These are phyloP conservation scores for Pseudoscleropodium purum DNA, from an alignment of 225 moss, liverwort and hornwort species.

Conservation along the genomic window DNA sequence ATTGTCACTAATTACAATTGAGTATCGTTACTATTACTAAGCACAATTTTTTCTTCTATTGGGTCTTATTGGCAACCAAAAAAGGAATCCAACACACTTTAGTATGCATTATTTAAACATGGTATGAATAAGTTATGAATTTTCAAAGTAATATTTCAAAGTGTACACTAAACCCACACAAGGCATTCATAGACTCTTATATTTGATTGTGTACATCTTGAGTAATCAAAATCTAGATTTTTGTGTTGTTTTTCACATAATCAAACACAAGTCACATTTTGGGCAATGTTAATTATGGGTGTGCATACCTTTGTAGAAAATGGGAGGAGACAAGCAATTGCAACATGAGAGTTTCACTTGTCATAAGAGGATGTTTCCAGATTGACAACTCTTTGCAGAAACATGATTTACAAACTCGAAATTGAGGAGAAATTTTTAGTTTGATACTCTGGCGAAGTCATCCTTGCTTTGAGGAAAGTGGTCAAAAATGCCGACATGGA, in stretches of 20 bases:
- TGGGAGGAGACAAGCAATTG: not conserved
- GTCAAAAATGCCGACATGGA: not conserved
- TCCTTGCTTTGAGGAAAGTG: not conserved
- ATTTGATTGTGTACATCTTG: not conserved
- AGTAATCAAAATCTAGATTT: not conserved
- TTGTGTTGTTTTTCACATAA: not conserved
- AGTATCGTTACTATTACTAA: not conserved
- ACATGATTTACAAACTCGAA: not conserved
- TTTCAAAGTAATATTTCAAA: not conserved
- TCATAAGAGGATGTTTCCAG: not conserved
- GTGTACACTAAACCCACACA: not conserved
- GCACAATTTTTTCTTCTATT: not conserved
- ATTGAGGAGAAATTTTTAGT: not conserved
- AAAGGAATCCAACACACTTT: not conserved
- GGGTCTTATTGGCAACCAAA: not conserved
- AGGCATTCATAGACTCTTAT: not conserved
- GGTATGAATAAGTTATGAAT: not conserved
- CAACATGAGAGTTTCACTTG: too few relatives aligned
- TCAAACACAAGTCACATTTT: not conserved
- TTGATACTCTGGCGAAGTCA: not conserved
- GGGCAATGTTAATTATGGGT: not conserved
- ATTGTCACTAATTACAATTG: not conserved
- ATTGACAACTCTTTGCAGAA: not conserved
- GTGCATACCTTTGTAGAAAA: fast-evolving
- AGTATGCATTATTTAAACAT: not conserved